These are phyloP conservation scores for Herpetospermum pedunculosum DNA, from an alignment of 306 rosid genomes.

Conservation along the genomic window DNA sequence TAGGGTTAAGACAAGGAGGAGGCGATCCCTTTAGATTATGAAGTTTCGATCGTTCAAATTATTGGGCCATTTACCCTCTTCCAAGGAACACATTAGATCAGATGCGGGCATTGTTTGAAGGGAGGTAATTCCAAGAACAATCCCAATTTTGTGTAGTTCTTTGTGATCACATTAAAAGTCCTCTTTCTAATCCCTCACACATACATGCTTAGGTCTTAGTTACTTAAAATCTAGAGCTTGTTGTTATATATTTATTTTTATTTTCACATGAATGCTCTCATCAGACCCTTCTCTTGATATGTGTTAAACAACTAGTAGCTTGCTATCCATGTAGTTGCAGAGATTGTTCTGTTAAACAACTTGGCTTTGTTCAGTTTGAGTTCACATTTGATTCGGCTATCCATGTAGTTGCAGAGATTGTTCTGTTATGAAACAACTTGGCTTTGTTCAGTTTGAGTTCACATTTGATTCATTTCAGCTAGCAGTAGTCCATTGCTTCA, in stretches of 20 bases:
- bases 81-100: background rate
- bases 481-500: background rate
- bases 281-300: background rate
- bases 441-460: background rate
- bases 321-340: background rate
- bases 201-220: background rate
- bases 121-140: slow-evolving; percentile 5
- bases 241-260: slow-evolving; percentile 6
- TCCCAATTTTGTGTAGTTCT: background rate
- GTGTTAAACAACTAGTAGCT: background rate
- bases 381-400: background rate
- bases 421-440: background rate
- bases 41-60: slow-evolving; percentile 13
- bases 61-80: background rate
- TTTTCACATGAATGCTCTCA: background rate
- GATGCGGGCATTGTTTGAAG: slow-evolving; percentile 1
- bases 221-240: background rate
- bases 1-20: slow-evolving; percentile 32
- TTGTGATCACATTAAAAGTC: background rate
- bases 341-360: background rate
- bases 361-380: background rate
- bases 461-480: background rate
- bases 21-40: slow-evolving; percentile 26
- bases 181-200: background rate
- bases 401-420: background rate